Evolutionary conservation across 2,329 filamentous ascomycete genomes (phyloP).

Genomic region (Lasiodiplodia gonubiensis): DNA sequence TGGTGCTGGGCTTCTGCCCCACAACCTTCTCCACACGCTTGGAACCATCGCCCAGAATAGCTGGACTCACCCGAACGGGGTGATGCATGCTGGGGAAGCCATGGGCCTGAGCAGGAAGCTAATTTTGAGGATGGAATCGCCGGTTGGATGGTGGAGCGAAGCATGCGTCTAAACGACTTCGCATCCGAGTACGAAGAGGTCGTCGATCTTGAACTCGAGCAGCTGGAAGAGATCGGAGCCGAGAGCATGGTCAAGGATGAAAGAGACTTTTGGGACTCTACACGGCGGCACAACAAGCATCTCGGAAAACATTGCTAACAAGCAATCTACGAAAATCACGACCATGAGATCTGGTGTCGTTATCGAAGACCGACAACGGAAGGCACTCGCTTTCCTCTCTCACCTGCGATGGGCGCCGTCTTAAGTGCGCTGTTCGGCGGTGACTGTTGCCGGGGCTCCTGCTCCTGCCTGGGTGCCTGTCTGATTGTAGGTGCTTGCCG

Average conservation of each 20-base stretch:
- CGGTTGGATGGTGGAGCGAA: slow-evolving; percentile 60
- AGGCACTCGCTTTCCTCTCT: too few relatives aligned
- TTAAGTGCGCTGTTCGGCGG: too few relatives aligned
- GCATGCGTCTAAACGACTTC: slow-evolving; percentile 56
- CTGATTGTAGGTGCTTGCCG: too few relatives aligned
- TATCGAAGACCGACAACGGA: slow-evolving; percentile 45
- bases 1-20: slow-evolving; percentile 56
- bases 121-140: slow-evolving; percentile 49
- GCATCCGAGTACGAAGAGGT: slow-evolving; percentile 64
- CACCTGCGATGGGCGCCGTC: too few relatives aligned
- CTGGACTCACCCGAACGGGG: slow-evolving; percentile 63
- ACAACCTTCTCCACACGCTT: slow-evolving; percentile 59
- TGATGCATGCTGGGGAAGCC: slow-evolving; percentile 50
- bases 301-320: slow-evolving; percentile 49
- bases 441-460: too few relatives aligned
- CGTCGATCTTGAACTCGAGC: slow-evolving; percentile 65
- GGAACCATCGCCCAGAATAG: slow-evolving; percentile 69
- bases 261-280: slow-evolving; percentile 54
- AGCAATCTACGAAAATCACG: slow-evolving; percentile 35
- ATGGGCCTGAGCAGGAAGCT: slow-evolving; percentile 32
- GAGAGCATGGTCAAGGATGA: slow-evolving; percentile 60
- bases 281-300: slow-evolving; percentile 40
- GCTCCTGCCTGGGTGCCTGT: too few relatives aligned
- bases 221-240: slow-evolving; percentile 65
- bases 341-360: slow-evolving; percentile 43